Base-by-base conservation (phyloP, 176 grass and related monocot species). In the Alopecurus myosuroides region DNA sequence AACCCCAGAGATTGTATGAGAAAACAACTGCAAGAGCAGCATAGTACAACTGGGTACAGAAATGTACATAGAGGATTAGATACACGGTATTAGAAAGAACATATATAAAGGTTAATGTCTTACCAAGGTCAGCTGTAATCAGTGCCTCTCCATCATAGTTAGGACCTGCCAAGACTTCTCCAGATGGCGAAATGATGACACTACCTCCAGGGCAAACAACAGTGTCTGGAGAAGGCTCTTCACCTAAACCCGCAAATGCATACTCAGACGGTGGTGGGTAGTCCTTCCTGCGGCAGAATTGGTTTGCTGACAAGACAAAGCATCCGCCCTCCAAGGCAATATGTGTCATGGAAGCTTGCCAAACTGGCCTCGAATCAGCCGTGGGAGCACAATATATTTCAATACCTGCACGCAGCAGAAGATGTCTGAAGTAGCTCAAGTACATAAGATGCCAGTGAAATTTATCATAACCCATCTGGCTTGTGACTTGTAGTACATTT, bases 351-450 rank as follows among this genome's bases (percentile, higher is more conserved):
- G 93, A 96, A 28, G 97, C 91, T 80, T 95, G 93, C 97, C 97
- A 98, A 36, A 93, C 87, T 85, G 91, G 91, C 77, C 97, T 90
- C 8, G 89, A 84, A 72, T 98, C 93, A 85, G 89, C 97, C 63
- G 93, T 94, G 31, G 97, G 93, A n/a, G 93, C 91, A 82, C 97
- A 98, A 6, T 96, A 98, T 88, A 96, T 95, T 77, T 95, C 93
- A 19, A 95, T 81, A 79, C 97, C 97, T 98, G 77, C 63, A 88
- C 19, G 20, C 42, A 41, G 26, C 34, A 71, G 58, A 56, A 70
- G 35, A 56, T 44, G 20, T 71, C 3, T 20, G 3, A 77, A 64
- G 12, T 2, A 89, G 71, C 20, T 64, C 56, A 39, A 33, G 70
- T 33, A 72, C 6, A 42, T 62, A 26, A 40, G 36, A 15, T n/a